Base-by-base conservation (phyloP, 2,329 filamentous ascomycete genomes). In the Talaromyces piceae region DNA sequence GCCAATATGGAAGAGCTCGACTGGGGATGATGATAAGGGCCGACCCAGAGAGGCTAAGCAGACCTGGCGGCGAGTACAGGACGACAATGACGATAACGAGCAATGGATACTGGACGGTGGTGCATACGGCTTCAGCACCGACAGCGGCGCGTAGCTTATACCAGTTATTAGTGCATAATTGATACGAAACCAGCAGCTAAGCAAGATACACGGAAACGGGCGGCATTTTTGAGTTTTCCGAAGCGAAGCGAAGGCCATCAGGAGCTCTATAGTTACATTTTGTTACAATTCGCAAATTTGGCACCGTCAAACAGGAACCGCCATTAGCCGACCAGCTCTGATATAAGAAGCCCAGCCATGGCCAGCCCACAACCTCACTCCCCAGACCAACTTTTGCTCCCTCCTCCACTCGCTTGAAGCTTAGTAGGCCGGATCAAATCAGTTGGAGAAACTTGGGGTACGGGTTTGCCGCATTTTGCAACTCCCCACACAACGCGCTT, bases 61-160 rank as follows among this genome's bases (percentile, higher is more conserved):
- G 57, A 70, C 69, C 13, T 75, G 73, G 73, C 64, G 72, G 31
- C 65, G 72, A 31, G 73, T 75, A 18, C 73, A 75, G 54, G 69
- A 72, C 56, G 72, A 75, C 47, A 70, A 69, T 44, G 71, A 72
- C 23, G 71, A 74, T 54, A 74, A 74, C 53, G 72, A 75, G 58
- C 68, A 70, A 50, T 75, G 72, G 72, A 73, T 74, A 51, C 54
- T 74, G 41, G 71, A 74, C 51, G 72, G 72, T 22, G 72, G 71
- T 4, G 47, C 70, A 33, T 64, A 68, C 56, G 72, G 72, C 1
- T 63, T 68, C 41, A 55, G 54, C 13, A 58, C 47, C 26, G 49
- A 37, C 26, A 41, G 44, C 13, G 43, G 41, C 23, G 49, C 45
- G 49, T 43, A 13, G 13, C 7, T 13, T 9, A 43, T 13, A 8